phyloP scores from a whole-genome alignment of 257 asterid genomes.

The Solanum microdontum region DNA sequence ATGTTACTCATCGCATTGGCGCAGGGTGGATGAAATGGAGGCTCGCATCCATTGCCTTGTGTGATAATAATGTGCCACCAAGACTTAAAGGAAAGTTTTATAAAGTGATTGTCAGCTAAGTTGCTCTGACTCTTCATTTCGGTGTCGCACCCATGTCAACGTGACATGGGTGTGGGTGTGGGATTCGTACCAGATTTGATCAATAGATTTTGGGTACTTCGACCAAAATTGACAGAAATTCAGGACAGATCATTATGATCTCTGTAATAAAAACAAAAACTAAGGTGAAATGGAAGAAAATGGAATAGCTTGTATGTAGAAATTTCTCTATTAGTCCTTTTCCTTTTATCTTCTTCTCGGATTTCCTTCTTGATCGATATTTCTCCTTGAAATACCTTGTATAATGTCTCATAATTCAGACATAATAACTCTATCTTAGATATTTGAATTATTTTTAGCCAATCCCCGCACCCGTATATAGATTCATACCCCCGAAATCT shows the following conservation, averaged over 20 bases:
- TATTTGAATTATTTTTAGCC: background rate
- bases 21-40: background rate
- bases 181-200: background rate
- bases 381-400: background rate
- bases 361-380: background rate
- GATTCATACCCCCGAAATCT: background rate
- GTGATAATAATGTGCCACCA: background rate
- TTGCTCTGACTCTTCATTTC: background rate
- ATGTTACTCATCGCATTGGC: background rate
- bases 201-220: background rate
- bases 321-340: background rate
- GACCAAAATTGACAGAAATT: background rate
- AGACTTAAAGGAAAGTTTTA: background rate
- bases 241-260: background rate
- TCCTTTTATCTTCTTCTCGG: background rate
- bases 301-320: background rate
- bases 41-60: background rate
- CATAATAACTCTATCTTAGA: background rate
- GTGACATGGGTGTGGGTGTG: background rate
- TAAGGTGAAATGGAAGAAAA: background rate
- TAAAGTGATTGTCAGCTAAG: background rate
- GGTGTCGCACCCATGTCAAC: background rate
- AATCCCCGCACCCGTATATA: background rate
- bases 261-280: background rate
- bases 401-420: background rate